A percentile compares a stretch with the other conserved stretches of the same genome.
Evolutionary conservation across 2,329 filamentous ascomycete genomes (phyloP).

Genomic region (Trichoderma guizhouense): DNA sequence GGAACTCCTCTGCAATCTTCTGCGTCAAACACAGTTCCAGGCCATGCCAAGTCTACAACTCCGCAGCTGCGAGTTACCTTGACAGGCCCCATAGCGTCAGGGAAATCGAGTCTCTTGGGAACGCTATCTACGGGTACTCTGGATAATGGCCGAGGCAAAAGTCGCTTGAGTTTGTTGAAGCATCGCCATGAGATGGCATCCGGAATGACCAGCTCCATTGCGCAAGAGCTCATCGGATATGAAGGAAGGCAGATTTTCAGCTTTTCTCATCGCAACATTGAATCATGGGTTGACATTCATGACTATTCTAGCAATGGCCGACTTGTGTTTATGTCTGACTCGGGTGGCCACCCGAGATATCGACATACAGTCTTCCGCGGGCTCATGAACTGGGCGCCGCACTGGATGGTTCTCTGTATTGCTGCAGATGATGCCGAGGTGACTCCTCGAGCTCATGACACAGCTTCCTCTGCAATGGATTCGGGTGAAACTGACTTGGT

Average conservation of each 20-base stretch:
- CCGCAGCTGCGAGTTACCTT: constrained; percentile 83
- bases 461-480: background rate
- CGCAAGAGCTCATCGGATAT: constrained; percentile 91
- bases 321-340: constrained; percentile 85
- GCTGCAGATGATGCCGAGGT: constrained; percentile 69
- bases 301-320: constrained; percentile 69
- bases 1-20: background rate
- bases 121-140: constrained; percentile 82
- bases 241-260: constrained; percentile 63
- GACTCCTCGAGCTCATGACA: constrained; percentile 21
- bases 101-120: constrained; percentile 87
- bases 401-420: constrained; percentile 88
- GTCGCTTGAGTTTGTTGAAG: constrained; percentile 80
- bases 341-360: constrained; percentile 86
- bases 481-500: constrained; percentile 64
- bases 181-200: constrained; percentile 91
- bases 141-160: constrained; percentile 90
- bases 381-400: constrained; percentile 91
- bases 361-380: constrained; percentile 84
- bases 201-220: constrained; percentile 89
- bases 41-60: constrained; percentile 50
- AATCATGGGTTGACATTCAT: constrained; percentile 94
- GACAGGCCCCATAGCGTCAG: constrained; percentile 83
- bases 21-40: constrained; percentile 29
- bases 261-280: constrained; percentile 80